A percentile compares a stretch with the other conserved stretches of the same genome.
Conservation (phyloP, 2,329 filamentous ascomycete species). For the Diaporthe velutina region DNA sequence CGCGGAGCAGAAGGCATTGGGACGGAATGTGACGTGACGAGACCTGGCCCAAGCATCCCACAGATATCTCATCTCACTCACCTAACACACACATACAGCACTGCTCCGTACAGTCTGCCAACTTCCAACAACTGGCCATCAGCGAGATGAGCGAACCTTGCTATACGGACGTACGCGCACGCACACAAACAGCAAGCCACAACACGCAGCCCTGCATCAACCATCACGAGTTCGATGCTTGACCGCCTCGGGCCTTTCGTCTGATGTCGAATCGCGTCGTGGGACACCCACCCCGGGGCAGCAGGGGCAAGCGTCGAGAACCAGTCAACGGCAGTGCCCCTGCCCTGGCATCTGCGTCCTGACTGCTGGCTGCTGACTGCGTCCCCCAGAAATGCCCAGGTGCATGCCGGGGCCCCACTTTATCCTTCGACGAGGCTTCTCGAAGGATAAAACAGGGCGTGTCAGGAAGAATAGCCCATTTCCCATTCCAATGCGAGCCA, state of each 20-base stretch:
- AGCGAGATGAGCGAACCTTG: constrained; percentile 5
- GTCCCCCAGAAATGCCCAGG: constrained; percentile 1
- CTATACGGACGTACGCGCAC: neutral
- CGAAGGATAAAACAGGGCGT: constrained; percentile 26
- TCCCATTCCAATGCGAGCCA: constrained; percentile 13
- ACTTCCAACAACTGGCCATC: neutral
- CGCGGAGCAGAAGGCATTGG: constrained; percentile 2
- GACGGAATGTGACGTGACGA: constrained; percentile 29
- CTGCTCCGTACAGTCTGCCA: neutral
- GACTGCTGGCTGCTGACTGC: neutral
- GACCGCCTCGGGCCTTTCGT: constrained; percentile 27
- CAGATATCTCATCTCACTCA: constrained; percentile 2
- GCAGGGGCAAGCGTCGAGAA: constrained; percentile 12
- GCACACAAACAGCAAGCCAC: neutral
- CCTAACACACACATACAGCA: neutral
- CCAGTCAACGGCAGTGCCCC: constrained; percentile 28
- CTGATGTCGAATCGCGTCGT: constrained; percentile 33
- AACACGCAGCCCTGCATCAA: neutral
- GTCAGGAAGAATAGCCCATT: constrained; percentile 5
- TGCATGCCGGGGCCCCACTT: constrained; percentile 8
- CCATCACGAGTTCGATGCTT: constrained; percentile 26
- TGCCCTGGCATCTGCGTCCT: neutral
- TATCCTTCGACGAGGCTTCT: constrained; percentile 34
- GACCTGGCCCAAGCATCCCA: neutral
- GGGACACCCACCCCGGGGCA: constrained; percentile 24